A percentile compares a stretch with the other conserved stretches of the same genome.
These are phyloP conservation scores for Capsicum pubescens DNA, from an alignment of 257 asterid genomes.

Conservation along the genomic window DNA sequence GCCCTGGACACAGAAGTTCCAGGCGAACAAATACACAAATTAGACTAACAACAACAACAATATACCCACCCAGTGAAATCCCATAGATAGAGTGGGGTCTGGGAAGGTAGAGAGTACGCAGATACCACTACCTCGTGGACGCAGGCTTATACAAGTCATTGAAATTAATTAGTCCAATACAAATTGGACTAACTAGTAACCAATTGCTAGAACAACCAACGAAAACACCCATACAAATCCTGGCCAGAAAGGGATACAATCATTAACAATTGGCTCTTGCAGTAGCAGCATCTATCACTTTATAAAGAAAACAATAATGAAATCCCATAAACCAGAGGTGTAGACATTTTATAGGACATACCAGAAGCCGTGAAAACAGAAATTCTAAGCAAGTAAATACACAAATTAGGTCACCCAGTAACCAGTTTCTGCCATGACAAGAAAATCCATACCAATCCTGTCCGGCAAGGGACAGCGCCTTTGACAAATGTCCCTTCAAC, in stretches of 20 bases:
- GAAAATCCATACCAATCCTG: background rate
- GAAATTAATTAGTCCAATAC: background rate
- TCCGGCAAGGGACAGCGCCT: too few species aligned
- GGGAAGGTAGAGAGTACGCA: background rate
- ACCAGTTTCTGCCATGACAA: background rate
- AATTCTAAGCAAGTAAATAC: conserved; percentile 28
- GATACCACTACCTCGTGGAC: background rate
- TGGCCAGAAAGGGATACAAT: background rate
- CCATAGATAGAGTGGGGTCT: background rate
- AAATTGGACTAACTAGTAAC: background rate
- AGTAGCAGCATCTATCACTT: background rate
- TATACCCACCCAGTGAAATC: background rate
- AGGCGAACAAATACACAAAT: conserved; percentile 28
- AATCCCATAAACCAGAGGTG: background rate
- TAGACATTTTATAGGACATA: conserved; percentile 23
- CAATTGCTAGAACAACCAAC: background rate
- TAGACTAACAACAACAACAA: background rate
- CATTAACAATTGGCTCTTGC: background rate
- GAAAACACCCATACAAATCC: background rate
- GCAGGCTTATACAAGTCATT: background rate
- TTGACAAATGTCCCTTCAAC: background rate
- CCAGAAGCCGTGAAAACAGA: background rate
- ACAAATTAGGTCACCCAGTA: background rate
- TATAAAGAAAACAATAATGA: background rate
- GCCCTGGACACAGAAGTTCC: conserved; percentile 18